Evolutionary conservation across 2,329 filamentous ascomycete species (phyloP), one percentile per base, ranked within the genome.

Genomic region (Aspergillus hortae): DNA sequence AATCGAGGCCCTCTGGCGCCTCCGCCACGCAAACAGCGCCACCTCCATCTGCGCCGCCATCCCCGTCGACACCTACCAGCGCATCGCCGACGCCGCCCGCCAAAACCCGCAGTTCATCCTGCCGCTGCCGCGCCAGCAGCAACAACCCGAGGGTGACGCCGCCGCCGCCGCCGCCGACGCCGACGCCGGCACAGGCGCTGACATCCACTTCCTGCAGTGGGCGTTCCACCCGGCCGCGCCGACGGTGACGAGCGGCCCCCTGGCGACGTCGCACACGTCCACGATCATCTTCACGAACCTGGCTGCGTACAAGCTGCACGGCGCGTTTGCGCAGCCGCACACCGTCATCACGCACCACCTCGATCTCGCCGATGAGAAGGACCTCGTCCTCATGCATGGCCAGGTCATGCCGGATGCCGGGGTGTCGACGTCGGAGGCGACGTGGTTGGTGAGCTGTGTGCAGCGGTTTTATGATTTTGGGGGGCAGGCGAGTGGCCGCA

Each of bases 181-280:
- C 57, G 41, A 61, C 51, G 27, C 3, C 27, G 27, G 62, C 17
- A 66, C 63, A 44, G 90, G 89, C 47, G 90, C 91, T 44, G 94
- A 97, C 72, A 91, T 99, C 43, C 94, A 99, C 74, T 96, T 95
- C 71, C 74, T 99, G 56, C 92, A 99, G 73, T 99, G 95, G 90
- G 89, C 88, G 0, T 96, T 96, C 72, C 92, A 95, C 54, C 80
- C 85, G 0, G 58, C 64, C 1, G 53, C 59, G 15, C 45, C 59
- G 5, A 55, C 59, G 11, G 49, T 51, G 4, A 50, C 64, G 1
- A 54, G 62, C 3, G 56, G 48, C 4, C 53, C 60, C 4, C 81
- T 75, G 30, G 74, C 72, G 19, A 75, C 76, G 51, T 81, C 79
- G 15, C 74, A 80, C 54, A 87, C 85, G 3, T 83, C 82, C 53